Percentiles rank a stretch among this genome's conserved stretches.
These are phyloP conservation scores for Lodderomyces margitis DNA, from an alignment of 1,139 yeast genomes.

Conservation along the genomic window DNA sequence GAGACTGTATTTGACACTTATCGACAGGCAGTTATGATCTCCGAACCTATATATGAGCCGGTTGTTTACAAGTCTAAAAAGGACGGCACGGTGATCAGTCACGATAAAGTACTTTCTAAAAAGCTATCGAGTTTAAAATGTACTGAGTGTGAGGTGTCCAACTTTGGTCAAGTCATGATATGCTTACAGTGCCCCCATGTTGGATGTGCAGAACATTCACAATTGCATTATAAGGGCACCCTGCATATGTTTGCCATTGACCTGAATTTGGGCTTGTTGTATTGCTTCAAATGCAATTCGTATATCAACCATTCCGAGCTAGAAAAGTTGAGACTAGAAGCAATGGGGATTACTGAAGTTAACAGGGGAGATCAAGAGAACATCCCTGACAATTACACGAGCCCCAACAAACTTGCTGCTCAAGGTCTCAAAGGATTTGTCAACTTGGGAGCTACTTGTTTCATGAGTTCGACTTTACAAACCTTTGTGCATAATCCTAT, in stretches of 20 bases:
- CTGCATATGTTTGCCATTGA: constrained; percentile 78
- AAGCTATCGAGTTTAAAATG: constrained; percentile 49
- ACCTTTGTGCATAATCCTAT: constrained; percentile 86
- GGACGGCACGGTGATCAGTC: constrained; percentile 31
- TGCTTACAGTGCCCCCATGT: constrained; percentile 84
- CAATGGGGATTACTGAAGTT: constrained; percentile 20
- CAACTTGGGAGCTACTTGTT: constrained; percentile 95
- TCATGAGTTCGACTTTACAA: constrained; percentile 88
- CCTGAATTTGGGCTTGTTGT: constrained; percentile 55
- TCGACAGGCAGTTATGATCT: constrained; percentile 53
- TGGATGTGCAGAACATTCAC: constrained; percentile 70
- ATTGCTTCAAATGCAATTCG: constrained; percentile 76
- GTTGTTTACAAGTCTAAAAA: constrained; percentile 27
- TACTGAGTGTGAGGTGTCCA: constrained; percentile 45
- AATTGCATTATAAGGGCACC: constrained; percentile 54
- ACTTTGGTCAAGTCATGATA: constrained; percentile 53
- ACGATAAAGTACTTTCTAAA: constrained; percentile 32
- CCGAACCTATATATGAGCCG: constrained; percentile 26
- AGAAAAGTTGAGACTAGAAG: constrained; percentile 48
- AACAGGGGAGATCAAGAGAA: constrained; percentile 10
- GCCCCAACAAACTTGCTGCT: constrained; percentile 62
- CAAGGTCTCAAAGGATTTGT: constrained; percentile 84
- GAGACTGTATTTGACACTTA: constrained; percentile 60
- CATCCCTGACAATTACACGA: constrained; percentile 18
- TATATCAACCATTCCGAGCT: constrained; percentile 61